These are phyloP conservation scores for Huiozyma sinensis DNA, from an alignment of 805 yeast species.

Conservation along the genomic window DNA sequence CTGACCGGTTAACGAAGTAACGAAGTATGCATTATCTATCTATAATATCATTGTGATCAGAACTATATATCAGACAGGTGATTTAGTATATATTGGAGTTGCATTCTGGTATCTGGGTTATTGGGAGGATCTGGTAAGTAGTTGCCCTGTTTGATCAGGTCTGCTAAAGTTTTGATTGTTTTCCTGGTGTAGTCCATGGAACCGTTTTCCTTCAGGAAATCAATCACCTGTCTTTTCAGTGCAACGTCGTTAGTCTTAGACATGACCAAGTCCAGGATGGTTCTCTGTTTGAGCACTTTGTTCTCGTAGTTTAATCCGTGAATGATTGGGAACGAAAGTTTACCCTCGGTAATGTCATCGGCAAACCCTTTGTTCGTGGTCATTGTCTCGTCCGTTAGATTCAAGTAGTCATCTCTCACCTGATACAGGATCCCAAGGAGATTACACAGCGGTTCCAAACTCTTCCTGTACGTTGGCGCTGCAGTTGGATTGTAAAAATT, in stretches of 20 bases:
- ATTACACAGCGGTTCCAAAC: slow-evolving; percentile 54
- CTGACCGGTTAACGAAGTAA: slow-evolving; percentile 4
- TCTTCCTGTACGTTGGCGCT: slow-evolving; percentile 3
- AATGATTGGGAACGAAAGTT: slow-evolving; percentile 75
- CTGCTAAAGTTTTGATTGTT: slow-evolving; percentile 13
- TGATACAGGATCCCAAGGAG: slow-evolving; percentile 77
- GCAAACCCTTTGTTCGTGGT: slow-evolving; percentile 64
- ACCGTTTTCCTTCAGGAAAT: slow-evolving; percentile 31
- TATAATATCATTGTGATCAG: background rate
- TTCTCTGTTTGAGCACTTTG: background rate
- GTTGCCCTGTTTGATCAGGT: slow-evolving; percentile 10
- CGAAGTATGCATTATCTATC: background rate
- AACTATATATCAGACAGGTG: slow-evolving; percentile 5
- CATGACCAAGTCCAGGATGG: slow-evolving; percentile 39
- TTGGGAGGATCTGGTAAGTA: slow-evolving; percentile 14
- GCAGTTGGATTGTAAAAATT: background rate
- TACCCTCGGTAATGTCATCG: slow-evolving; percentile 86
- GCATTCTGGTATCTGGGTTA: slow-evolving; percentile 1
- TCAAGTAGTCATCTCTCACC: slow-evolving; percentile 73
- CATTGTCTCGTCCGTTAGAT: slow-evolving; percentile 38
- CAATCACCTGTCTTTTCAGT: slow-evolving; percentile 41
- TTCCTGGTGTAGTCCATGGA: slow-evolving; percentile 19
- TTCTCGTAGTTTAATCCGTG: slow-evolving; percentile 39
- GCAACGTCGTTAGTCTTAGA: slow-evolving; percentile 40
- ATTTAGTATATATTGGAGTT: slow-evolving; percentile 5